Evolutionary conservation across 2,329 filamentous ascomycete genomes (phyloP), one percentile per base, ranked within the genome.

Genomic region (Fusarium continuum): DNA sequence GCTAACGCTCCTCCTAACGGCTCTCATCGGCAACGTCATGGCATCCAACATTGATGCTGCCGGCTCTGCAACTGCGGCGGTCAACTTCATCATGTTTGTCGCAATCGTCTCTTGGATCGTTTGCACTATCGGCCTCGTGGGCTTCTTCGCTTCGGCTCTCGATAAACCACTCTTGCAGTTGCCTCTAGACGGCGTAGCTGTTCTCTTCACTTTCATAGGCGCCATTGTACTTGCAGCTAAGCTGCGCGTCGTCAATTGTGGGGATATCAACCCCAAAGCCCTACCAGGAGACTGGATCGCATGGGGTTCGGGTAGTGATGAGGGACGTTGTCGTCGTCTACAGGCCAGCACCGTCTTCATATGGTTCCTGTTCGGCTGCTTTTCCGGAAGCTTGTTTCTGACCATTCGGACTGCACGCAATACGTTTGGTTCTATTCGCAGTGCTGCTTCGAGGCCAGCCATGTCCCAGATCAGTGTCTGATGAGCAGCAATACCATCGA

Each of bases 271-370:
- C 35, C 60, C 69, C 8, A 44, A 64, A 8, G 68, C 72, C 54
- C 63, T 77, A 35, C 70, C 74, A 25, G 35, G 67, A 69, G 83
- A 84, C 75, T 84, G 81, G 77, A 86, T 91, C 72, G 88, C 82
- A 22, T 89, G 83, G 73, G 88, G 88, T 54, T 88, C 87, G 39
- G 58, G 64, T 60, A 73, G 88, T 75, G 79, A 83, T 57, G 75
- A 80, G 73, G 87, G 88, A 79, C 85, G 89, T 65, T 93, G 91
- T 78, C 87, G 85, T 62, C 87, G 92, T 77, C 85, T 91, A 14
- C 91, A 93, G 79, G 91, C 91, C 31, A 84, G 85, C 61, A 86
- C 85, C 28, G 89, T 86, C 31, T 94, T 94, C 79, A 83, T 92
- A 77, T 94, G 89, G 89, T 93, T 93, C 78, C 83, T 91, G 43